Evolutionary conservation across 1,284 basidiomycete genomes (phyloP).

Genomic region (Vanrija humicola): DNA sequence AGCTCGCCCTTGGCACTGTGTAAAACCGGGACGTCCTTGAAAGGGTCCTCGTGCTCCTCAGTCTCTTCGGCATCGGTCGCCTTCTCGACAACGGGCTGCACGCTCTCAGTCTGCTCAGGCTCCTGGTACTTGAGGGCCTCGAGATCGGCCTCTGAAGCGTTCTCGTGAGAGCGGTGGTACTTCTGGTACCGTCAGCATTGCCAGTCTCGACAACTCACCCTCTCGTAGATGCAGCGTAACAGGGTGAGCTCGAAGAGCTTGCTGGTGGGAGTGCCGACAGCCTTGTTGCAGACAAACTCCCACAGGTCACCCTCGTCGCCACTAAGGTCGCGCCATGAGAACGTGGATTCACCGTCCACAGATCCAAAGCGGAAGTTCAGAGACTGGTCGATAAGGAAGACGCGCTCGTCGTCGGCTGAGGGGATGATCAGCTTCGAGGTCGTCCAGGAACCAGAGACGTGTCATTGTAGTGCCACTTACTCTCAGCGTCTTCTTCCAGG

Average conservation of each 20-base stretch:
- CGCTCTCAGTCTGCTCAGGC: conserved; percentile 1
- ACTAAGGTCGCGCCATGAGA: conserved; percentile 80
- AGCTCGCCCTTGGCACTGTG: conserved; percentile 52
- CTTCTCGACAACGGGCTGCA: conserved; percentile 5
- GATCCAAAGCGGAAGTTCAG: conserved; percentile 74
- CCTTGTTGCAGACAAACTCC: conserved; percentile 49
- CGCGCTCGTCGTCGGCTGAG: conserved; percentile 81
- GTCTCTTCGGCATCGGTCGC: conserved; percentile 3
- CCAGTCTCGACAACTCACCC: conserved; percentile 31
- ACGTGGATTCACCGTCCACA: conserved; percentile 74
- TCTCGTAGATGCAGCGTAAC: conserved; percentile 88
- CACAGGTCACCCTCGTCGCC: conserved; percentile 49
- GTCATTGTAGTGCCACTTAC: conserved; percentile 54
- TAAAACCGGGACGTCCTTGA: conserved; percentile 46
- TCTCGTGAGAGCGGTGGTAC: conserved; percentile 67
- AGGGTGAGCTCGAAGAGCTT: conserved; percentile 86
- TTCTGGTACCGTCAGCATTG: conserved; percentile 55
- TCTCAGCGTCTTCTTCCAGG: conserved; percentile 91
- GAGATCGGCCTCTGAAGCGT: conserved; percentile 63
- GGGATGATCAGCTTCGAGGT: neutral
- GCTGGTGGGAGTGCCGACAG: conserved; percentile 75
- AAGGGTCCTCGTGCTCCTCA: conserved; percentile 34
- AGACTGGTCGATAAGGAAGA: conserved; percentile 84
- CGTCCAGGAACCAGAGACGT: neutral
- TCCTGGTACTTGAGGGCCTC: conserved; percentile 62